Evolutionary conservation across 768 basidiomycete species (phyloP), one percentile per base, ranked within the genome.

Genomic region (Russula griseocarnosa): DNA sequence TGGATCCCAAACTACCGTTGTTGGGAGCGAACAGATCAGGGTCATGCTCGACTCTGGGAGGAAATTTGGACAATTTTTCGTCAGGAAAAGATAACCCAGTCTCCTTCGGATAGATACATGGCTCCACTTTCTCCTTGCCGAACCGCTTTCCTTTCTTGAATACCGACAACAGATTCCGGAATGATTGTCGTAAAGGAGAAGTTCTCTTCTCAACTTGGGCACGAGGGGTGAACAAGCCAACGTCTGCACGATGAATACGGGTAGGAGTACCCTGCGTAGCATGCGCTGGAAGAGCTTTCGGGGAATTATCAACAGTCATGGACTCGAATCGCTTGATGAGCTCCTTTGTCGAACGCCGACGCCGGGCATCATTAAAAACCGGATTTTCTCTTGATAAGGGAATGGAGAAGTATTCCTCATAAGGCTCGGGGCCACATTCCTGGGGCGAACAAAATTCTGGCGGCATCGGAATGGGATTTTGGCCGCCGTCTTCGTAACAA

Each of bases 181-280:
- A 74, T 20, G 86, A 88, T 71, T 82, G 83, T 26, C 86, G 81
- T 55, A 89, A 74, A 3, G 84, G 83, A 5, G 84, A 86, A 10
- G 74, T 72, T 55, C 72, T 73, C 70, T 80, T 85, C 63, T 76
- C 79, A 62, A 78, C 80, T 67, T 75, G 73, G 16, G 69, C 50
- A 9, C 51, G 60, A 32, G 70, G 56, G 9, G 65, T 44, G 51
- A 68, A 68, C 50, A 69, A 71, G 49, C 66, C 68, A 22, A 58
- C 40, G 28, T 50, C 34, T 36, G 65, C 66, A 54, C 61, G 69
- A 55, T 67, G 60, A 32, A 65, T 60, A 40, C 52, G 47, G 38
- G 61, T 66, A 16, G 66, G 66, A 22, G 69, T 64, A 62, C n/a
- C 6, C 60, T 70, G 49, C 60, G 56, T 13, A 69, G 26, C 55